Base-by-base conservation (phyloP, 2,329 filamentous ascomycete species). In the Fusarium sp. region DNA sequence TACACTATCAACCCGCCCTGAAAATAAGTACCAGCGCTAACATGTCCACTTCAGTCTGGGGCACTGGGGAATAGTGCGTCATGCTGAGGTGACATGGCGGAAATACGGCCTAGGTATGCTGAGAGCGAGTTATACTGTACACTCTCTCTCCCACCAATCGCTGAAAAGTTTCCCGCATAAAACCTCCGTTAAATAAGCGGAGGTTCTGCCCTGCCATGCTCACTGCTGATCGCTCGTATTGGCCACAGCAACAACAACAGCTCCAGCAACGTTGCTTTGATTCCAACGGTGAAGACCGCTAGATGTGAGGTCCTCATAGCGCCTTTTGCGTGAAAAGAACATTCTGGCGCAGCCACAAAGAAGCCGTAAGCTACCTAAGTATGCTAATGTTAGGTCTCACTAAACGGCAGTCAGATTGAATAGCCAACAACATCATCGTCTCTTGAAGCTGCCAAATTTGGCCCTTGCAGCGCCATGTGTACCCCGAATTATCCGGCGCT, bases 201-300 rank as follows among this genome's bases (percentile, higher is more conserved):
- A 44, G 57, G 46, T 35, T 35, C 17, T 20, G 23, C 43, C 20
- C 11, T 20, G 22, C 43, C n/a, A 11, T 53, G 45, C 55, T n/a
- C 8, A 19, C 11, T 33, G 59, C 19, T 43, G 59, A 63, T 63
- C 59, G 30, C 51, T 64, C 59, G 51, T 39, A 48, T 48, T 15
- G 51, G 35, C 20, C 11, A 17, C 30, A 25, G 22, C 11, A 30
- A 30, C 3, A 30, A 8, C 10, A 13, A 27, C 25, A 27, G 25
- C 10, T 8, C 25, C 19, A 23, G 60, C 43, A 59, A 64, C 61
- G 59, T 64, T 64, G 45, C 59, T 48, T 61, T 35, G 13, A 27
- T 33, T 22, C 27, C 17, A 45, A 61, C 23, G 10, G 35, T 8
- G 20, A 41, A 30, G 11, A 25, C 32, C 40, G 20, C 20, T 27